Evolutionary conservation across 2,329 filamentous ascomycete genomes (phyloP), one percentile per base, ranked within the genome.

Genomic region (Mycosphaerella arachidis): DNA sequence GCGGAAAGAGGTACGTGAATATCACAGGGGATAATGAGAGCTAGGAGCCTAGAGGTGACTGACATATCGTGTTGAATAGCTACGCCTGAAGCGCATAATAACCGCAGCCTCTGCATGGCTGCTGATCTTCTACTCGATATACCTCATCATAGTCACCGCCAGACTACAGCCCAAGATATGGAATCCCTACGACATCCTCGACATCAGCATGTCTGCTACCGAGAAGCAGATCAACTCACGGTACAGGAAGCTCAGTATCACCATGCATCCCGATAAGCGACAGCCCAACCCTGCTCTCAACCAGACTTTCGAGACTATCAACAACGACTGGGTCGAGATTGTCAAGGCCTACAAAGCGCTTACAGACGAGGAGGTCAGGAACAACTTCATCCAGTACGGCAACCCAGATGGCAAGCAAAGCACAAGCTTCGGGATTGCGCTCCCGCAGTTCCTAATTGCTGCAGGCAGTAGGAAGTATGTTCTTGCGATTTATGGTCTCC

Each of bases 381-480:
- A 96, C 78, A 99, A 99, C 80, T 99, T 90, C 76, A 87, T 96
- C 56, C 90, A 96, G 75, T 99, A 89, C 71, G 94, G 94, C 58
- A 92, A 99, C 75, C 94, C 94, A 6, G 94, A 99, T 74, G 94
- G 94, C 73, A 97, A 97, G 82, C 94, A 99, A 78, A 93, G 92
- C 74, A 94, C 92, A 77, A 97, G 92, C 78, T 97, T 99, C 72
- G 93, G 94, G 65, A 99, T 99, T 67, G 94, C 93, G 50, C 83
- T 99, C 50, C 94, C 94, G 50, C 89, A 94, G 74, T 91, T 94
- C 76, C 92, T 99, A 69, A 84, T 99, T 57, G 89, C 90, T 13
- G 91, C 97, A 67, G 93, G 92, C 57, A 95, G 94, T 74, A 93
- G 92, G 66, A 97, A 97, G 80, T 97, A 95, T 72, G 89, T 99